Evolutionary conservation across 2,329 filamentous ascomycete genomes (phyloP), one percentile per base, ranked within the genome.

Genomic region (Talaromyces sp.): DNA sequence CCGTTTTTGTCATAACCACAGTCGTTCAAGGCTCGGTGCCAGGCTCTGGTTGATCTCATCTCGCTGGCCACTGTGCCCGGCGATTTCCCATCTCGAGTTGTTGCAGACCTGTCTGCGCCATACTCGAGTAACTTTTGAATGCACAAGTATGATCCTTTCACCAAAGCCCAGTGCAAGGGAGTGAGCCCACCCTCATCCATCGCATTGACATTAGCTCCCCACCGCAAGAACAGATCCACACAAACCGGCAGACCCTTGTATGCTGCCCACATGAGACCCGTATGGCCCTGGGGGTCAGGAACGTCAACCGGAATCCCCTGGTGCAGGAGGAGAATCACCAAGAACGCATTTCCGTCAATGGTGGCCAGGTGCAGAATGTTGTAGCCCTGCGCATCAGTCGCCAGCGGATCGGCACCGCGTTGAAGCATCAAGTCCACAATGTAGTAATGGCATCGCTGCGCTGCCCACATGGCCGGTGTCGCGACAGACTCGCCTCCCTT

Each of bases 351-450:
- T 66, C 95, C 95, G 74, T 98, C 96, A 71, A 99, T 96, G 0
- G 93, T 98, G 52, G 93, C 95, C 63, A 96, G 91, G 74, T 99
- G 95, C 26, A 99, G 84, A 57, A 96, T 95, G 73, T 99, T 99
- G 81, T 98, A 99, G 70, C 95, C 95, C 80, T 98, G 93, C 55
- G 91, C 87, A 73, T 99, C 95, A 71, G 89, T 92, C 65, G 96
- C 84, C 58, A 97, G 86, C 61, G 93, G 93, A 73, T 99, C 93
- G 69, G 93, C 95, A 70, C 95, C 95, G 73, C 92, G 86, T 70
- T 95, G 86, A 55, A 99, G 88, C 41, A 99, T 85, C 11, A 99
- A 85, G 72, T 97, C 90, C 67, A 99, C 92, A 60, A 95, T 89
- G 76, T 98, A 97, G 80, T 98, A 96, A 77, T 98, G 90, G 74